Conservation (phyloP, 2,329 filamentous ascomycete species). For the Neopestalotiopsis sp. region DNA sequence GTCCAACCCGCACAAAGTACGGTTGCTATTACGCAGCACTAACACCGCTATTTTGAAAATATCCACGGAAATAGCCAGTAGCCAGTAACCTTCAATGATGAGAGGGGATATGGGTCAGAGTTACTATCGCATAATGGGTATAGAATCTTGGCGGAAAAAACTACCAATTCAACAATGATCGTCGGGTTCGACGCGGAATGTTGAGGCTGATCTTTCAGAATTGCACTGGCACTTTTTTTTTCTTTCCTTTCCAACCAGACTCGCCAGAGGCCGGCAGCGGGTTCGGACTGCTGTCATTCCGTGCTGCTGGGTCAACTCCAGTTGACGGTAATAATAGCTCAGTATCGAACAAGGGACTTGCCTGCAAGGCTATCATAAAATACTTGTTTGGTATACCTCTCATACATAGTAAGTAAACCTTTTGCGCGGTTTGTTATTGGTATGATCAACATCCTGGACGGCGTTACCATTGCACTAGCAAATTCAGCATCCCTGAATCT, state of each 20-base stretch:
- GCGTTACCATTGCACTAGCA: neutral
- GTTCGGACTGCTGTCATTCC: neutral
- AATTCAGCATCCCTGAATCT: neutral
- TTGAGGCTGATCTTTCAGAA: neutral
- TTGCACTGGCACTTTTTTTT: neutral
- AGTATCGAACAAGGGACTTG: neutral
- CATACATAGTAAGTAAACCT: neutral
- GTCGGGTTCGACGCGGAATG: neutral
- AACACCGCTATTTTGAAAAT: neutral
- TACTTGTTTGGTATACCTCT: too few species aligned
- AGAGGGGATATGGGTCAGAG: neutral
- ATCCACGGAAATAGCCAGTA: neutral
- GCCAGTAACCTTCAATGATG: neutral
- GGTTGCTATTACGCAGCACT: neutral
- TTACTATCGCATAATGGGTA: neutral
- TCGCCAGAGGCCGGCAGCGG: neutral
- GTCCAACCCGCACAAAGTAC: neutral
- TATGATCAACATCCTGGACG: neutral
- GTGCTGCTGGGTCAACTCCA: neutral
- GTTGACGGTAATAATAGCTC: neutral
- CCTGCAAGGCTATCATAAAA: neutral
- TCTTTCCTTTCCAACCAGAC: too few species aligned
- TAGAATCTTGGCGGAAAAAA: neutral
- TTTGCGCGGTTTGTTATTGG: neutral
- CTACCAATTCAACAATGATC: neutral